phyloP scores from a whole-genome alignment of 768 basidiomycete genomes.

The Tylopilus plumbeoviolaceoides region DNA sequence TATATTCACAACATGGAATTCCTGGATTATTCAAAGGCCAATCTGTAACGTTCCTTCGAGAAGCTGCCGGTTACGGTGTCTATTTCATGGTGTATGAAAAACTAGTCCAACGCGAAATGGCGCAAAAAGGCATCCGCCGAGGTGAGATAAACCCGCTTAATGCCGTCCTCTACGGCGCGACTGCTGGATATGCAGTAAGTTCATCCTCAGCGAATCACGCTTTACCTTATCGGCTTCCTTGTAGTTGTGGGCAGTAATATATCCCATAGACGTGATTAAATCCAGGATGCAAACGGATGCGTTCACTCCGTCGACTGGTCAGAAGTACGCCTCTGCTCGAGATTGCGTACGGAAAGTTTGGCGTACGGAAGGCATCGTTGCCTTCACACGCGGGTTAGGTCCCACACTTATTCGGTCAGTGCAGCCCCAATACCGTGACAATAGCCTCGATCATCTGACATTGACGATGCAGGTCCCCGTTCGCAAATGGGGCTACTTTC shows the following conservation, averaged over 20 bases:
- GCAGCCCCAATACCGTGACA: neutral
- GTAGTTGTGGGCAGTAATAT: conserved; percentile 88
- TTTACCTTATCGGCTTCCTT: conserved; percentile 7
- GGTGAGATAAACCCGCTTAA: conserved; percentile 76
- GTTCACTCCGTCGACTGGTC: conserved; percentile 67
- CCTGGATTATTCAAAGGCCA: conserved; percentile 92
- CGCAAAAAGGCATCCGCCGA: conserved; percentile 61
- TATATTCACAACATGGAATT: conserved; percentile 70
- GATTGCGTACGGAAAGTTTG: conserved; percentile 83
- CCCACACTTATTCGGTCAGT: conserved; percentile 88
- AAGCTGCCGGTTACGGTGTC: conserved; percentile 75
- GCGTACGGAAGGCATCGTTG: conserved; percentile 76
- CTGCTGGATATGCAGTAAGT: conserved; percentile 87
- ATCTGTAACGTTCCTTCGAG: conserved; percentile 79
- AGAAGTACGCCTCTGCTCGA: conserved; percentile 77
- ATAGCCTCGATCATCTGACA: conserved; percentile 8
- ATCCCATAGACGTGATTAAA: conserved; percentile 96
- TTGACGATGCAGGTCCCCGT: conserved; percentile 66
- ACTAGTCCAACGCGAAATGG: conserved; percentile 82
- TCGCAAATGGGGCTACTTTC: conserved; percentile 97
- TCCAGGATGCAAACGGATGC: conserved; percentile 95
- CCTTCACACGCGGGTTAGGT: conserved; percentile 87
- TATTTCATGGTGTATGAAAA: conserved; percentile 95
- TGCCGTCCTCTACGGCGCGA: conserved; percentile 83
- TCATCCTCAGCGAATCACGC: conserved; percentile 6